A percentile compares a stretch with the other conserved stretches of the same genome.
These are phyloP conservation scores for Diaporthe destruens DNA, from an alignment of 2,329 filamentous ascomycete genomes.

Conservation along the genomic window DNA sequence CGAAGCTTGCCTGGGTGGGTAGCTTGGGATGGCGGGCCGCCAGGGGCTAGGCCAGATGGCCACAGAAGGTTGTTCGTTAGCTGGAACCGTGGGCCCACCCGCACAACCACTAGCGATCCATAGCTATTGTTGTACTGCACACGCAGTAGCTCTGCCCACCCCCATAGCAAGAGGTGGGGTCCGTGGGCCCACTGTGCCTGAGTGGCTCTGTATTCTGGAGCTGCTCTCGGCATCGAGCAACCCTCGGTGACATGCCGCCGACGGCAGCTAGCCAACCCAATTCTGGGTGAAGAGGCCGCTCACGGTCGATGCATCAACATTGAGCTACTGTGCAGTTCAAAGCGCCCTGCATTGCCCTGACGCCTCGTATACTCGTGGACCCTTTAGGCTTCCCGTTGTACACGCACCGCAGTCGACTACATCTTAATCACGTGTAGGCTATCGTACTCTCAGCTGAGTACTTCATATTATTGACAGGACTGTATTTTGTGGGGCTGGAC, in stretches of 20 bases:
- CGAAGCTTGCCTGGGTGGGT: conserved; percentile 8
- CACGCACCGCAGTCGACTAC: not conserved
- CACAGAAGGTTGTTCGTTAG: not conserved
- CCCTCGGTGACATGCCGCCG: conserved; percentile 24
- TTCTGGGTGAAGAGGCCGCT: conserved; percentile 1
- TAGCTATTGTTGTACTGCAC: not conserved
- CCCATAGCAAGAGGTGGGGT: conserved; percentile 23
- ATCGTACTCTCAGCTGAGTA: not conserved
- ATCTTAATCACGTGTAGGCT: not conserved
- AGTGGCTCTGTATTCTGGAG: conserved; percentile 7
- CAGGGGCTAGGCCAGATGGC: conserved; percentile 9
- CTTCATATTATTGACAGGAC: not conserved
- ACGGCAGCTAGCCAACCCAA: conserved; percentile 4
- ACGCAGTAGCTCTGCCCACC: conserved; percentile 7
- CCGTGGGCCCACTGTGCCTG: conserved; percentile 7
- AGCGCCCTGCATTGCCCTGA: not conserved
- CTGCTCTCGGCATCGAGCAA: conserved; percentile 12
- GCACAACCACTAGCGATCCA: conserved; percentile 29
- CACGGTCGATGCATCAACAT: not conserved
- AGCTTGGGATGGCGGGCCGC: conserved; percentile 27
- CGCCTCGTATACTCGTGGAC: no score
- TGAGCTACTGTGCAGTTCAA: not conserved
- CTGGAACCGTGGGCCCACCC: conserved; percentile 1
- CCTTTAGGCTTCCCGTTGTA: no score
- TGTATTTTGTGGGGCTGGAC: conserved; percentile 19